Conservation (phyloP, 805 yeast species). For the Sungouiozyma ichnusensis region DNA sequence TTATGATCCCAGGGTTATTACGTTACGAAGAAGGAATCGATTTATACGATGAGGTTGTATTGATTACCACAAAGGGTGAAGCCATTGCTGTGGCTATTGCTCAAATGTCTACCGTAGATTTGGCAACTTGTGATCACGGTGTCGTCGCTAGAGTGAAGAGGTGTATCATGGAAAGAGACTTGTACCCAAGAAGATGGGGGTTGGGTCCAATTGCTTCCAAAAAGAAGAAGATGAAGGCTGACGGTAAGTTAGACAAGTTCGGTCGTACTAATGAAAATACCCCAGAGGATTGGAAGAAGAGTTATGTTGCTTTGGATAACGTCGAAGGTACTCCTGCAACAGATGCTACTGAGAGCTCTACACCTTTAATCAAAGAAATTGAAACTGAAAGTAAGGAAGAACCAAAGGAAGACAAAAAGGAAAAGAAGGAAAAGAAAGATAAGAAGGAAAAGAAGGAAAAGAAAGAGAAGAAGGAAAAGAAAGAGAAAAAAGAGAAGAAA, state of each 20-base stretch:
- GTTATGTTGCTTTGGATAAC: slow-evolving; percentile 59
- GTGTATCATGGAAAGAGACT: slow-evolving; percentile 98
- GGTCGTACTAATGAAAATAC: slow-evolving; percentile 92
- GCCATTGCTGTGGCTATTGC: slow-evolving; percentile 98
- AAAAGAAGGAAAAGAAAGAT: slow-evolving; percentile 44
- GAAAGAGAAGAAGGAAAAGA: slow-evolving; percentile 36
- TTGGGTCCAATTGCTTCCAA: slow-evolving; percentile 96
- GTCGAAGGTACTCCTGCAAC: slow-evolving; percentile 20
- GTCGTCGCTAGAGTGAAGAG: slow-evolving; percentile 97
- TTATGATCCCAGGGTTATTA: slow-evolving; percentile 96
- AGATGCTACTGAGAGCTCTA: slow-evolving; percentile 19
- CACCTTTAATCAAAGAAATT: slow-evolving; percentile 33
- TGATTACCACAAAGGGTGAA: slow-evolving; percentile 98
- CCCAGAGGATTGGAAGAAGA: slow-evolving; percentile 84
- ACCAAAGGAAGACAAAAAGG: slow-evolving; percentile 49
- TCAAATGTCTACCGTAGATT: slow-evolving; percentile 96
- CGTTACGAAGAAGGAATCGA: slow-evolving; percentile 98
- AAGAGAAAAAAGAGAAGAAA: slow-evolving; percentile 33
- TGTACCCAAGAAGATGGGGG: slow-evolving; percentile 99
- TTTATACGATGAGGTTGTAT: slow-evolving; percentile 92
- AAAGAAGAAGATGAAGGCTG: slow-evolving; percentile 96
- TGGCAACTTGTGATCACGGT: slow-evolving; percentile 96
- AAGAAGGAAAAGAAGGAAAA: slow-evolving; percentile 46
- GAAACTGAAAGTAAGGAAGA: slow-evolving; percentile 29
- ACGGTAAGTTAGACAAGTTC: slow-evolving; percentile 91